Evolutionary conservation across 495 filamentous ascomycete species (phyloP).

Genomic region (Amorphotheca resinae): DNA sequence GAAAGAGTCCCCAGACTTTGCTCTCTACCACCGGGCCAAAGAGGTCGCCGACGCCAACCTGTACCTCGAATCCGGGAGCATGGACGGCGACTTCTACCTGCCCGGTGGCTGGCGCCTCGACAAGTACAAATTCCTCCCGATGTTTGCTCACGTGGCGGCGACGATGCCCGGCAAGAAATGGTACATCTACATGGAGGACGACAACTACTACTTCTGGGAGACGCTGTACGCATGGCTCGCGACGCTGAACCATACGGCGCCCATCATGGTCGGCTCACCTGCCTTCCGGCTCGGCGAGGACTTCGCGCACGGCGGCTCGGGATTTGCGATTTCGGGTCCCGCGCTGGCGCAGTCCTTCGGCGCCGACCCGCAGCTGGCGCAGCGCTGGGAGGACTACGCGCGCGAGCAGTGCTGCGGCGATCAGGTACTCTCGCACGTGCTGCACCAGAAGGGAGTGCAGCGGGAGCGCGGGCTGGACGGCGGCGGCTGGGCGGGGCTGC

Average conservation of each 20-base stretch:
- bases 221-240: constrained; percentile 44
- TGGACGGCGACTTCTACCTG: constrained; percentile 5
- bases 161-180: constrained; percentile 41
- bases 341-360: constrained; percentile 35
- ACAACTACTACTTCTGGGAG: constrained; percentile 55
- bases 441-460: background rate
- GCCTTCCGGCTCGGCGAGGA: constrained; percentile 29
- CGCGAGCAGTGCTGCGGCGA: constrained; percentile 9
- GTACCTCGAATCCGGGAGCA: constrained; percentile 15
- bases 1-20: constrained; percentile 10
- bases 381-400: constrained; percentile 1
- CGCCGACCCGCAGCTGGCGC: background rate
- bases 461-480: constrained; percentile 4
- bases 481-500: constrained; percentile 2
- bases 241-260: constrained; percentile 33
- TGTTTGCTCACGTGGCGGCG: constrained; percentile 42
- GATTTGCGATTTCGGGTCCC: constrained; percentile 49
- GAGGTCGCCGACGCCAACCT: constrained; percentile 31
- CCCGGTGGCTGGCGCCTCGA: constrained; percentile 47
- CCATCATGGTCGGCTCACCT: constrained; percentile 45
- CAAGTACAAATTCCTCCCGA: constrained; percentile 61
- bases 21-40: constrained; percentile 37
- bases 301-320: constrained; percentile 59
- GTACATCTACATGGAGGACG: constrained; percentile 59
- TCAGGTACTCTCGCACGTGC: constrained; percentile 4